These are phyloP conservation scores for Corylus avellana DNA, from an alignment of 306 rosid genomes.

Conservation along the genomic window DNA sequence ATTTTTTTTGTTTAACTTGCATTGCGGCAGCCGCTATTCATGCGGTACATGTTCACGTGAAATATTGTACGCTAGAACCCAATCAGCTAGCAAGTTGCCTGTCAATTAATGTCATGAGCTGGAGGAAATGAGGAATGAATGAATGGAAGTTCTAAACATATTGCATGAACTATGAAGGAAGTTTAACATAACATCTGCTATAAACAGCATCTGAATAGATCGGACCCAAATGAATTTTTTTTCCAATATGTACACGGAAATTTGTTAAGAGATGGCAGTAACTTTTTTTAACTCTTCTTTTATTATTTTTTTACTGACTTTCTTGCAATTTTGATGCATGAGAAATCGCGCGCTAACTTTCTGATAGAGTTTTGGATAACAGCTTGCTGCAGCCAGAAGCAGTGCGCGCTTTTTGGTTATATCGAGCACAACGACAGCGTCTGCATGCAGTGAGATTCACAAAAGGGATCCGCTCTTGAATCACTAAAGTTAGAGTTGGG, in stretches of 20 bases:
- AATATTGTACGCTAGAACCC: not conserved
- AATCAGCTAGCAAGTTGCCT: not conserved
- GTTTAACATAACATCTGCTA: not conserved
- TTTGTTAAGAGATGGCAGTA: not conserved
- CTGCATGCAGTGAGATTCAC: constrained; percentile 31
- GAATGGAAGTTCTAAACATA: not conserved
- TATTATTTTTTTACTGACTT: not conserved
- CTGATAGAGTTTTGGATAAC: constrained; percentile 6
- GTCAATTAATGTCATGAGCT: not conserved
- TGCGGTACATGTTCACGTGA: no score
- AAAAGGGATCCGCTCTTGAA: constrained; percentile 33
- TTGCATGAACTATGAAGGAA: not conserved
- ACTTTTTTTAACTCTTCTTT: not conserved
- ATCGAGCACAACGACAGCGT: constrained; percentile 25
- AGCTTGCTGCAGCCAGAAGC: not conserved
- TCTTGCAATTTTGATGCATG: no score
- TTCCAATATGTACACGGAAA: no score
- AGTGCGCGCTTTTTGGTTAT: constrained; percentile 27
- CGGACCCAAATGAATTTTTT: not conserved
- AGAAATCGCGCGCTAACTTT: not conserved
- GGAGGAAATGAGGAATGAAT: not conserved
- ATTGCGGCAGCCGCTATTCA: no score
- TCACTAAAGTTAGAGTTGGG: constrained; percentile 17
- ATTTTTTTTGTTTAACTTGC: no score
- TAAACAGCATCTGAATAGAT: not conserved